phyloP scores from a whole-genome alignment of 371 early-diverging fungal species.

The Mortierella sp. region DNA sequence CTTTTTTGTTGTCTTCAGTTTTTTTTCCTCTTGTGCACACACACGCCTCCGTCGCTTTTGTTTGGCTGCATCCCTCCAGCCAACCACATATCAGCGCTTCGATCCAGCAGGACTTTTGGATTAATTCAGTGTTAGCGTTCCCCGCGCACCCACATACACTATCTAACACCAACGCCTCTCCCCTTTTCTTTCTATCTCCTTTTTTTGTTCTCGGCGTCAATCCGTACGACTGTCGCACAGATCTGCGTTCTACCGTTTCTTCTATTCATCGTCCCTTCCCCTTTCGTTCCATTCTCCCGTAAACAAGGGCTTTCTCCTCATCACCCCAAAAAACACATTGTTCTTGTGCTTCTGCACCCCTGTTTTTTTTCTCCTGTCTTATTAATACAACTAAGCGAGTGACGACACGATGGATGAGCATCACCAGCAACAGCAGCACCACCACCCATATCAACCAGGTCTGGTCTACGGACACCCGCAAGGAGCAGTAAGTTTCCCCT shows the following conservation, averaged over 20 bases:
- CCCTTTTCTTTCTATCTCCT: background rate
- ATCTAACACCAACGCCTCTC: too few relatives aligned
- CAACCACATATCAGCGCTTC: background rate
- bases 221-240: too few relatives aligned
- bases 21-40: background rate
- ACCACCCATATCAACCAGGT: slow-evolving; percentile 29
- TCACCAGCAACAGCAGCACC: slow-evolving; percentile 26
- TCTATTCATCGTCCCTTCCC: too few relatives aligned
- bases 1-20: slow-evolving; percentile 1
- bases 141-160: background rate
- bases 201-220: background rate
- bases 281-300: too few relatives aligned
- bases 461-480: slow-evolving; percentile 42
- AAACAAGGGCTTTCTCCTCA: background rate
- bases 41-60: slow-evolving; percentile 3
- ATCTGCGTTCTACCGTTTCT: too few relatives aligned
- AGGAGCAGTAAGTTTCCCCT: slow-evolving; percentile 19
- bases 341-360: too few relatives aligned
- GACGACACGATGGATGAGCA: slow-evolving; percentile 57
- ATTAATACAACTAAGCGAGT: background rate
- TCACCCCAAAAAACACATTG: background rate
- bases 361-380: background rate
- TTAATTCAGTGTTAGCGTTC: too few relatives aligned
- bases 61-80: slow-evolving; percentile 7
- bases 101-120: background rate